Evolutionary conservation across 2,329 filamentous ascomycete species (phyloP).

Genomic region (Thielaviopsis ethacetica): DNA sequence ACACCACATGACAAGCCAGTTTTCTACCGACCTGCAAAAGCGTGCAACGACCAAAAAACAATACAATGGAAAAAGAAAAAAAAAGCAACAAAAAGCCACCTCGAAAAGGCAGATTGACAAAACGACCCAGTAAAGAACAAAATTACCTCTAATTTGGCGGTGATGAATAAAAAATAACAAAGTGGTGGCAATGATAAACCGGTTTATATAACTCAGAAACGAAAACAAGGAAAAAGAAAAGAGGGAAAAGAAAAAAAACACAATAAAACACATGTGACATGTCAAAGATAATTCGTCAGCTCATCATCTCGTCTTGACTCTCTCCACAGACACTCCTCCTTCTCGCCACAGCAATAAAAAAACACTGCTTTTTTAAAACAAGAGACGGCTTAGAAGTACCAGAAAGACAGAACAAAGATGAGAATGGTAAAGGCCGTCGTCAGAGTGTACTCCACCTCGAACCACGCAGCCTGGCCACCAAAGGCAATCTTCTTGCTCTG

Average conservation of each 20-base stretch:
- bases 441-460: slow-evolving; percentile 36
- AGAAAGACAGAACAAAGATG: slow-evolving; percentile 29
- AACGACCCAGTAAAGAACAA: neutral
- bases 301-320: slow-evolving; percentile 1
- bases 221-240: neutral
- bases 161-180: neutral
- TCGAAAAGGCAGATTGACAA: neutral
- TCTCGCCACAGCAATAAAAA: neutral
- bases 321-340: neutral
- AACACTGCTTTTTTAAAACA: neutral
- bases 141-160: neutral
- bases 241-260: slow-evolving; percentile 6
- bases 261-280: neutral
- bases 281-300: slow-evolving; percentile 6
- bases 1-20: neutral
- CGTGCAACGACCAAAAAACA: neutral
- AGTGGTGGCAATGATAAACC: neutral
- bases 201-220: slow-evolving; percentile 2
- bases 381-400: slow-evolving; percentile 7
- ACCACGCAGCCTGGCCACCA: slow-evolving; percentile 35
- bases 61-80: neutral
- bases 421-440: slow-evolving; percentile 33
- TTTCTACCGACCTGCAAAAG: neutral
- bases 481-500: slow-evolving; percentile 39
- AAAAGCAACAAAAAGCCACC: neutral